Evolutionary conservation across 2,329 filamentous ascomycete species (phyloP), one percentile per base, ranked within the genome.

Genomic region (Mariannaea sp.): DNA sequence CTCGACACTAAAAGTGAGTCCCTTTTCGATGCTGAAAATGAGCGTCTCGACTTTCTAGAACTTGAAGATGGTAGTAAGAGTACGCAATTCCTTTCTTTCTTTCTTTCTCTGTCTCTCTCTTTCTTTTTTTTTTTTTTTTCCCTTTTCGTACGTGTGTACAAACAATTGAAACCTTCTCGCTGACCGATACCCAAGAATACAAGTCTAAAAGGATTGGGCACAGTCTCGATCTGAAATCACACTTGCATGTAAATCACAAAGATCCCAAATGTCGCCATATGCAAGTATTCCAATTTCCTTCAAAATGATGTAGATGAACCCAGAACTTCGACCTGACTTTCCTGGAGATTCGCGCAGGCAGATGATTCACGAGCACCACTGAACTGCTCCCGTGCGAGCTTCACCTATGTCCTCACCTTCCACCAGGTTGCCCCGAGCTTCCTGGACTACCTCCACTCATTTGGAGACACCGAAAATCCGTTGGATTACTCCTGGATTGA

Each of bases 401-500:
- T 58, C 9, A 45, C 32, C 0, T 42, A 27, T 1, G 1, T 43
- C 0, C 40, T 32, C 0, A 47, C 42, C 0, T 59, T 58, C 9
- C 33, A 48, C 3, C 57, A 59, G 8, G 30, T 58, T 1, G 27
- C 45, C 0, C 22, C 51, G 0, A 30, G n/a, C 3, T 59, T 58
- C 10, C 7, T 59, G 1, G 51, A 59, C 14, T 49, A 35, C 19
- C 10, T 59, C 1, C 49, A 26, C 3, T 59, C 57, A 1, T 59
- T 59, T 22, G 52, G 55, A 7, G 3, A n/a, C 0, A 56, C 48
- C 1, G 9, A 7, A 1, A n/a, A 41, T 4, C 39, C 55, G 1
- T 5, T 38, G 2, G 52, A 59, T 9, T 59, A 58, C 14, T 56
- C 50, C 5, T 53, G 56, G 51, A 55, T 51, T 1, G 57, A 51